Evolutionary conservation across 164 flowering plant species (phyloP).

Genomic region (Macadamia integrifolia): DNA sequence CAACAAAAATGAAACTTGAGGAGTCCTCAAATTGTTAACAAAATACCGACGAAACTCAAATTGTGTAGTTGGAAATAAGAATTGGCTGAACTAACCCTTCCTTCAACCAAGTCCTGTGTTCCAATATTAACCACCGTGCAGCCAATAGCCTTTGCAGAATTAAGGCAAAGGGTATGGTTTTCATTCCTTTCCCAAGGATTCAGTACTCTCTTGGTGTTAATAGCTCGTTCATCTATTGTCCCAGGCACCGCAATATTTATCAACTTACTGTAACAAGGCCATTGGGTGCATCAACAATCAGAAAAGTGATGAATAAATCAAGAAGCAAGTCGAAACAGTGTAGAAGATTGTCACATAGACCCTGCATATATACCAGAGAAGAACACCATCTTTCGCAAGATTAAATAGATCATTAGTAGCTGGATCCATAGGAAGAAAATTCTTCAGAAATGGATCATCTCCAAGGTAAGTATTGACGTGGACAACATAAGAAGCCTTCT

Average conservation of each 20-base stretch:
- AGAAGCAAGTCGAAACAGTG: conserved; percentile 1
- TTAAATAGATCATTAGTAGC: conserved; percentile 59
- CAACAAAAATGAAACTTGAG: background rate
- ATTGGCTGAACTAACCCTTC: background rate
- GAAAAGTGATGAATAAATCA: background rate
- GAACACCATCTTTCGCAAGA: conserved; percentile 87
- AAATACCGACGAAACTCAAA: background rate
- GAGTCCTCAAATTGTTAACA: background rate
- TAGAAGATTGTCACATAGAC: conserved; percentile 6
- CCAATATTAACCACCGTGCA: conserved; percentile 97
- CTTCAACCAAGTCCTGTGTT: conserved; percentile 48
- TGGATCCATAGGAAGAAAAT: conserved; percentile 78
- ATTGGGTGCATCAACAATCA: conserved; percentile 5
- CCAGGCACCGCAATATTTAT: conserved; percentile 96
- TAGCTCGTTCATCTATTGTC: conserved; percentile 90
- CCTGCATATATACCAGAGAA: conserved; percentile 57
- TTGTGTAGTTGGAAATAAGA: background rate
- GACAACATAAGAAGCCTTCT: conserved; percentile 71
- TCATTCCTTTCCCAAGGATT: conserved; percentile 98
- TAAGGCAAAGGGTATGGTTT: conserved; percentile 90
- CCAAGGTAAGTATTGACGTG: conserved; percentile 84
- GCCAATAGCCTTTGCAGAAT: conserved; percentile 95
- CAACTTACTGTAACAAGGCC: conserved; percentile 60
- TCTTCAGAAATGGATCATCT: conserved; percentile 71
- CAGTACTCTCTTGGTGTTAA: conserved; percentile 68